phyloP scores from a whole-genome alignment of 495 filamentous ascomycete species.

The Talaromyces trachyspermus region DNA sequence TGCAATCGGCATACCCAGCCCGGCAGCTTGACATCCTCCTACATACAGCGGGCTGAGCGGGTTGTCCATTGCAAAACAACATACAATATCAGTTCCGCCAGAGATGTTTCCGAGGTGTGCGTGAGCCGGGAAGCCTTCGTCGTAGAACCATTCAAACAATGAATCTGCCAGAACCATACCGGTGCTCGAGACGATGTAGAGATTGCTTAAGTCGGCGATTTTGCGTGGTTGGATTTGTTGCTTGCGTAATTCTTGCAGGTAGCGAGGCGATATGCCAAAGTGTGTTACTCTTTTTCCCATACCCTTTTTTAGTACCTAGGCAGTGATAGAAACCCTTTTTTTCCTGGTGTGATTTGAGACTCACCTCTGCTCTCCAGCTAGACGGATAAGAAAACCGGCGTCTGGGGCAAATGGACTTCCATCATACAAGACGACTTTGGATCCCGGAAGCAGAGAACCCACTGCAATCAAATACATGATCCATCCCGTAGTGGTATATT shows the following conservation, averaged over 20 bases:
- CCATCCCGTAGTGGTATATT: constrained; percentile 69
- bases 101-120: constrained; percentile 66
- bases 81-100: constrained; percentile 72
- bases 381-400: constrained; percentile 47
- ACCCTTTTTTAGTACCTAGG: too few species aligned
- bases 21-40: constrained; percentile 59
- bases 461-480: constrained; percentile 71
- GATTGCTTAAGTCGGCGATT: constrained; percentile 50
- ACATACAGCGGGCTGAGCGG: constrained; percentile 63
- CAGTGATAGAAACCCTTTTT: too few species aligned
- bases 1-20: constrained; percentile 56
- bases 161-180: constrained; percentile 72
- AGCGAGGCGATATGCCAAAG: constrained; percentile 67
- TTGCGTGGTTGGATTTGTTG: constrained; percentile 49
- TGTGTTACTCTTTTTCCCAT: constrained; percentile 37
- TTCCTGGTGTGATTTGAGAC: constrained; percentile 16
- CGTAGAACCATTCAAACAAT: constrained; percentile 78
- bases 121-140: constrained; percentile 58
- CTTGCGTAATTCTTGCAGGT: constrained; percentile 61
- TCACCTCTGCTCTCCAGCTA: constrained; percentile 54
- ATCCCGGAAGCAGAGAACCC: constrained; percentile 45
- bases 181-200: constrained; percentile 57
- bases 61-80: constrained; percentile 61
- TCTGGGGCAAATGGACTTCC: constrained; percentile 69
- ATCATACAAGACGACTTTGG: constrained; percentile 61